Evolutionary conservation across 176 grass and related monocot genomes (phyloP).

Genomic region (Avena atlantica): DNA sequence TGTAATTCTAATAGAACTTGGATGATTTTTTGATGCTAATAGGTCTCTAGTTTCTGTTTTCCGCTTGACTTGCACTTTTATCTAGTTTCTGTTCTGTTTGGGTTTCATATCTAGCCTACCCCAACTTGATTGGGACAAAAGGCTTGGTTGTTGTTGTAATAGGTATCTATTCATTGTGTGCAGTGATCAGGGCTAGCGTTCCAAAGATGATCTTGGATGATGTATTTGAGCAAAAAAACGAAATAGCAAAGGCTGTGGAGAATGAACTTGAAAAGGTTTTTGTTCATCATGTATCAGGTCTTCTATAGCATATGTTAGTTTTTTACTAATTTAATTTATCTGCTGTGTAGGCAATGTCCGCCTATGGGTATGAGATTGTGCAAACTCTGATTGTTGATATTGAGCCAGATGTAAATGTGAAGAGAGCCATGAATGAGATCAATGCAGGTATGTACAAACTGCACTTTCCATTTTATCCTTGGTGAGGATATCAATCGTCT

Average conservation of each 20-base stretch:
- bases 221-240: slow-evolving; percentile 86
- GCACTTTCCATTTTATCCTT: background rate
- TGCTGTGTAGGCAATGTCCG: slow-evolving; percentile 73
- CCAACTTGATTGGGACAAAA: too few species aligned
- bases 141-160: slow-evolving; percentile 13
- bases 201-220: slow-evolving; percentile 93
- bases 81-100: too few species aligned
- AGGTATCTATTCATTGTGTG: slow-evolving; percentile 30
- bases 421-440: slow-evolving; percentile 94
- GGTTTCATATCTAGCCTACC: too few species aligned
- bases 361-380: slow-evolving; percentile 87
- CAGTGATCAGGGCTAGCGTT: slow-evolving; percentile 91
- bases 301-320: slow-evolving; percentile 13
- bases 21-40: slow-evolving; percentile 33
- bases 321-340: slow-evolving; percentile 40
- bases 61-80: too few species aligned
- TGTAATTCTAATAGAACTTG: slow-evolving; percentile 36
- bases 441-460: slow-evolving; percentile 66
- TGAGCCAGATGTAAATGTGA: slow-evolving; percentile 81
- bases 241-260: slow-evolving; percentile 85
- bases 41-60: background rate
- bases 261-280: slow-evolving; percentile 89
- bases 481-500: slow-evolving; percentile 8
- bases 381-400: slow-evolving; percentile 91
- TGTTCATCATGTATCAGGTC: slow-evolving; percentile 23